Base-by-base conservation (phyloP, 2,329 filamentous ascomycete species). In the Xylariales sp. region DNA sequence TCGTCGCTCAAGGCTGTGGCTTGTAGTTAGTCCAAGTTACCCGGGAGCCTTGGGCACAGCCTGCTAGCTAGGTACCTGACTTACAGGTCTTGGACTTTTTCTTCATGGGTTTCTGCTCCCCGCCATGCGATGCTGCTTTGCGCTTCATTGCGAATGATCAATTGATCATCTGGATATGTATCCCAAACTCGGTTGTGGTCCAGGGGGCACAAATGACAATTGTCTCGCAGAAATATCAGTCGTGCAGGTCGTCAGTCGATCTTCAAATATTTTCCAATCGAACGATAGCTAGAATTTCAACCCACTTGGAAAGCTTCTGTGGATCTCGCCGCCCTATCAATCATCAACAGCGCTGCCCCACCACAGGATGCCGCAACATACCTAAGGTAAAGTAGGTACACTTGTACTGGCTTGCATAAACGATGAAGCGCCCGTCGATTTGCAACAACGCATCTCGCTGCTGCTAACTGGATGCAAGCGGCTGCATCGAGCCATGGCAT, bases 141-240 rank as follows among this genome's bases (percentile, higher is more conserved):
- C 78, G 74, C 65, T 82, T 82, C 74, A 78, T 78, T 5, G 50
- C 66, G 52, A 31, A n/a, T 18, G 35, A 18, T 32, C 43, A 57
- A 55, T 58, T 54, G 55, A 39, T 12, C 16, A 12, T 3, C 16
- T 38, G 6, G 33, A 36, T n/a, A 3, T 35, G 12, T 28, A 9
- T 7, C 8, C 6, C n/a, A n/a, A n/a, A n/a, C n/a, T n/a, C n/a
- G n/a, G n/a, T n/a, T n/a, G n/a, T n/a, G n/a, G n/a, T n/a, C n/a
- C n/a, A n/a, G n/a, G n/a, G n/a, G n/a, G n/a, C n/a, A n/a, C n/a
- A n/a, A n/a, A n/a, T n/a, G n/a, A 24, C 12, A 15, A 8, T 3
- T 27, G 21, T 9, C 32, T 35, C 7, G 14, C 10, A n/a, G 4
- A 16, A 6, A 7, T 7, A 14, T 19, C 9, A 5, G 14, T 19